Evolutionary conservation across 768 basidiomycete genomes (phyloP), one percentile per base, ranked within the genome.

Genomic region (Collybia nuda): DNA sequence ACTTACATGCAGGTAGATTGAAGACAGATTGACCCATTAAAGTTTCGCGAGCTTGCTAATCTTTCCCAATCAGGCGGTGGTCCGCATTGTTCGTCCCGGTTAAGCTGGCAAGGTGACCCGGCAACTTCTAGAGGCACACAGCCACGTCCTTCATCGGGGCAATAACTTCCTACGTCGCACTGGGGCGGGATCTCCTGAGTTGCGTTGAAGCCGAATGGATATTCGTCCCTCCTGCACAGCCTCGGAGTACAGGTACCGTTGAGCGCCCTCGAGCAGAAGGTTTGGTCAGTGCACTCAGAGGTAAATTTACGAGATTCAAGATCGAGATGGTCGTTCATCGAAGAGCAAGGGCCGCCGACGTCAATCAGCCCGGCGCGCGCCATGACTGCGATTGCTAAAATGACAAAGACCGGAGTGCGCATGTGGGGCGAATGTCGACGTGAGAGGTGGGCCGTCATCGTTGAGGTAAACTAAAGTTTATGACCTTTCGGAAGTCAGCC

Each of bases 101-200:
- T 79, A 58, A 86, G 62, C 61, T 87, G 80, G 60, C 86, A 88
- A 0, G 67, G 28, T 6, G 61, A 66, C 0, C 84, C 85, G 2
- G 76, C 62, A 1, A 60, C 49, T 0, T 72, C 62, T 40, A 78
- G 64, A 4, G 62, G 55, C 28, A 68, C 58, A 62, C 86, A 89
- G 2, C 75, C 76, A 55, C 77, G 77, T 11, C 81, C 84, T 58
- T 86, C 82, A 56, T 89, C 86, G 0, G 84, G 84, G 56, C 85
- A 87, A 66, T 83, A 87, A n/a, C 68, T 63, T 6, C 76, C 82
- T 14, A 51, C 42, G 1, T 67, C 58, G 56, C 86, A 89, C 28
- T 80, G 63, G 0, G 80, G 77, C 1, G 85, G 86, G 7, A 85
- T 61, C 1, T 56, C 47, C 8, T 70, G 67, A 3, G 58, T 57